Evolutionary conservation across 2,329 filamentous ascomycete genomes (phyloP).

Genomic region (Purpureocillium lavendulum): DNA sequence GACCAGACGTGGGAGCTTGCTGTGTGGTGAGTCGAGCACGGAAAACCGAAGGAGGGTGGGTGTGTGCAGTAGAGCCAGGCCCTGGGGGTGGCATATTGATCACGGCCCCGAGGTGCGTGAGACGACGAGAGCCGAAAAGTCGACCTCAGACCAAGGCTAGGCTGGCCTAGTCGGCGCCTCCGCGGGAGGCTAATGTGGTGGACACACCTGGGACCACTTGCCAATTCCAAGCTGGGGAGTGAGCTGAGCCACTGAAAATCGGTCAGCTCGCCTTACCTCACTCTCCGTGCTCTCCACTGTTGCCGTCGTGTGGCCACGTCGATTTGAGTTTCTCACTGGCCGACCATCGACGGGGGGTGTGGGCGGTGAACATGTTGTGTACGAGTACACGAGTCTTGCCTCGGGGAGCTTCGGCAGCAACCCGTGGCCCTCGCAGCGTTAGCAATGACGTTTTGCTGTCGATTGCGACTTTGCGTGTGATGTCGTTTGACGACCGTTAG

Average conservation of each 20-base stretch:
- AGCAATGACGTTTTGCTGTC: too few relatives aligned
- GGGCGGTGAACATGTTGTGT: too few relatives aligned
- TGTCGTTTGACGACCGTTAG: too few relatives aligned
- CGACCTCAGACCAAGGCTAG: neutral
- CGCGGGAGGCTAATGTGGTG: constrained; percentile 1
- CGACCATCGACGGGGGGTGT: too few relatives aligned
- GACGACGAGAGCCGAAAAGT: constrained; percentile 6
- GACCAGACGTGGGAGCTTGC: neutral
- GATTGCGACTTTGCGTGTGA: too few relatives aligned
- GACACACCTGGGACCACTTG: neutral
- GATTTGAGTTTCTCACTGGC: neutral
- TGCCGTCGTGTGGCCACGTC: neutral
- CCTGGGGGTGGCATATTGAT: neutral
- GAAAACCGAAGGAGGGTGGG: constrained; percentile 1
- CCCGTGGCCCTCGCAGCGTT: too few relatives aligned
- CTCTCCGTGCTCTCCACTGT: neutral
- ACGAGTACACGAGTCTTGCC: too few relatives aligned
- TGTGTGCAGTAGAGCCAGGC: constrained; percentile 3
- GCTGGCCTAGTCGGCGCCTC: neutral
- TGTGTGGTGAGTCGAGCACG: neutral
- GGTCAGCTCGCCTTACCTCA: constrained; percentile 5
- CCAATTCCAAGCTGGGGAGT: neutral
- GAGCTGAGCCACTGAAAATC: neutral
- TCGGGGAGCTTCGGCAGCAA: too few relatives aligned
- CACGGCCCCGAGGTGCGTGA: constrained; percentile 5